Evolutionary conservation across 345 rosid species (phyloP).

Genomic region (Microcos paniculata): DNA sequence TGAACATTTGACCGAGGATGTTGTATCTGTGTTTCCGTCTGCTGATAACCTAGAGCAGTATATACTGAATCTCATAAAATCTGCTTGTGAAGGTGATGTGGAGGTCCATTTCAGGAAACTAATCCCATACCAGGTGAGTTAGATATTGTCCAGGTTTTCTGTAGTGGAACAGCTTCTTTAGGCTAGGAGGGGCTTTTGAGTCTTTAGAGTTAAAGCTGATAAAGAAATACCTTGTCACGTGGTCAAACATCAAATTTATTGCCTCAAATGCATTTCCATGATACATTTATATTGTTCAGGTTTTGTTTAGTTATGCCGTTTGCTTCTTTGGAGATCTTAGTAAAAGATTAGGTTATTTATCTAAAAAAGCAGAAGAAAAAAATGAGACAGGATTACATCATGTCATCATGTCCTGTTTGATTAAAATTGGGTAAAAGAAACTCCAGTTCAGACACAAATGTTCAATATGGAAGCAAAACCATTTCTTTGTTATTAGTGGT

Average conservation of each 20-base stretch:
- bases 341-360: background rate
- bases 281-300: background rate
- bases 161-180: background rate
- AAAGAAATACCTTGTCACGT: background rate
- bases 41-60: constrained; percentile 92
- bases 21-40: constrained; percentile 81
- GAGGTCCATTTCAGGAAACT: constrained; percentile 70
- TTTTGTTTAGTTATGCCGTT: background rate
- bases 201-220: constrained; percentile 2
- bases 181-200: background rate
- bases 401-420: background rate
- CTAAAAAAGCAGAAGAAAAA: background rate
- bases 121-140: constrained; percentile 72
- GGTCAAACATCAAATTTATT: background rate
- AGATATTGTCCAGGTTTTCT: background rate
- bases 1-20: constrained; percentile 92
- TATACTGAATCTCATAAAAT: constrained; percentile 60
- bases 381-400: background rate
- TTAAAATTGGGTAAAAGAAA: background rate
- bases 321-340: background rate
- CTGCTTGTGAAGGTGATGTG: constrained; percentile 57
- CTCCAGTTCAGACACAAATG: constrained; percentile 3
- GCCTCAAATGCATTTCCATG: background rate
- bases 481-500: background rate
- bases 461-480: background rate